phyloP scores from a whole-genome alignment of 2,329 filamentous ascomycete genomes.

The Fusarium piperis region DNA sequence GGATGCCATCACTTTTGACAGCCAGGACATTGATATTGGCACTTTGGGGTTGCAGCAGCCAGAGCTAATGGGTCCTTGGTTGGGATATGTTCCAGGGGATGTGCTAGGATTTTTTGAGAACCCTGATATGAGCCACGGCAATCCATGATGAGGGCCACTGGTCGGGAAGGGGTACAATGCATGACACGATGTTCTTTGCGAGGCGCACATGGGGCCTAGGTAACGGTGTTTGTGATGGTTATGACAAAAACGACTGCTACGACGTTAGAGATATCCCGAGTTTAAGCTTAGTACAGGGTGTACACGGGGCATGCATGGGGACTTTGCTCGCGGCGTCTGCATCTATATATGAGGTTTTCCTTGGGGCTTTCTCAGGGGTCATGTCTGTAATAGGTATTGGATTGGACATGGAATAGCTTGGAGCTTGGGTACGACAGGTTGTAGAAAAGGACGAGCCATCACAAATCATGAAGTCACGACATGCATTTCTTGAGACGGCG shows the following conservation, averaged over 20 bases:
- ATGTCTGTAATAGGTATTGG: not conserved
- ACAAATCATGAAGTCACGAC: not conserved
- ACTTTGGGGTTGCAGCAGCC: conserved; percentile 65
- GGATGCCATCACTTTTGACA: conserved; percentile 75
- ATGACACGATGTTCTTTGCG: conserved; percentile 4
- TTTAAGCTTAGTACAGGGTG: conserved; percentile 24
- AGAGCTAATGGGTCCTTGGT: conserved; percentile 76
- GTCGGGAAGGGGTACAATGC: not conserved
- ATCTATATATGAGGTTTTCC: not conserved
- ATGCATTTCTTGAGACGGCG: not conserved
- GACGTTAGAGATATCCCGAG: conserved; percentile 19
- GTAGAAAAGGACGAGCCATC: not conserved
- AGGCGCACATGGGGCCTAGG: conserved; percentile 12
- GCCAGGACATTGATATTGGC: conserved; percentile 80
- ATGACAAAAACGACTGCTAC: conserved; percentile 20
- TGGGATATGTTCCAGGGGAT: conserved; percentile 77
- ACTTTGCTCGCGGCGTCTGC: not conserved
- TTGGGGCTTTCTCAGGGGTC: not conserved
- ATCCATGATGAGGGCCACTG: conserved; percentile 14
- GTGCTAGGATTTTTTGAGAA: conserved; percentile 66
- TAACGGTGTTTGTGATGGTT: conserved; percentile 21
- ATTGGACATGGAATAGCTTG: not conserved
- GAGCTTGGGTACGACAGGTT: not conserved
- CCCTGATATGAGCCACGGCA: conserved; percentile 42
- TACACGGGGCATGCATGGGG: not conserved